Evolutionary conservation across 805 yeast genomes (phyloP), one percentile per base, ranked within the genome.

Genomic region (Sungouiozyma intestinalis): DNA sequence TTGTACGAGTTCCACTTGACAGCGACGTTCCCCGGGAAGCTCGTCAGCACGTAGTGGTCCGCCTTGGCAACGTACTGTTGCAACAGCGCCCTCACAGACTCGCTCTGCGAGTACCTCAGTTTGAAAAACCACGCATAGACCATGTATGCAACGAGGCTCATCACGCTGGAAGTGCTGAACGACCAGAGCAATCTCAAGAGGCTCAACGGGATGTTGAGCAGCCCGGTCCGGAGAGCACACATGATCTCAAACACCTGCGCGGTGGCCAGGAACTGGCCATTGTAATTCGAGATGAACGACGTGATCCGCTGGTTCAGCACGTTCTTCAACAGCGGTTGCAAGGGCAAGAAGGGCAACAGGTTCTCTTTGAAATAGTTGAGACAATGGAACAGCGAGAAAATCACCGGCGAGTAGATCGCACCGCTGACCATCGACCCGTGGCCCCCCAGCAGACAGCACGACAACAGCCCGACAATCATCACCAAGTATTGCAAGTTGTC

Each of bases 401-500:
- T 69, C 15, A 73, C 68, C 53, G 79, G 81, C 21, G 86, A 79
- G 48, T 76, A 67, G 45, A 78, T 62, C 3, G 78, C 68, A 45
- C 74, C 74, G 4, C 66, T 53, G 32, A 74, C 55, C 47, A 68
- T 52, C 62, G 55, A 49, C 3, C 36, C 27, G 13, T 39, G 39
- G 60, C 63, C 50, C 56, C 66, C 50, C 49, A 70, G 48, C 63
- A 69, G 33, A 66, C 77, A 60, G 65, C 69, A 60, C 55, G 67
- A 59, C 65, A 54, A 63, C 51, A 54, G 65, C 32, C 48, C 64
- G 49, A 64, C 54, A 50, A 68, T 67, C 47, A 74, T 53, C 16
- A 69, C 53, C 43, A 81, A 67, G 57, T 81, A 81, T 48, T 79
- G 85, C 43, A 75, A 65, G 56, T 81, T 81, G 56, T 79, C 85